phyloP scores from a whole-genome alignment of 345 rosid genomes.

The Gossypium ekmanianum region DNA sequence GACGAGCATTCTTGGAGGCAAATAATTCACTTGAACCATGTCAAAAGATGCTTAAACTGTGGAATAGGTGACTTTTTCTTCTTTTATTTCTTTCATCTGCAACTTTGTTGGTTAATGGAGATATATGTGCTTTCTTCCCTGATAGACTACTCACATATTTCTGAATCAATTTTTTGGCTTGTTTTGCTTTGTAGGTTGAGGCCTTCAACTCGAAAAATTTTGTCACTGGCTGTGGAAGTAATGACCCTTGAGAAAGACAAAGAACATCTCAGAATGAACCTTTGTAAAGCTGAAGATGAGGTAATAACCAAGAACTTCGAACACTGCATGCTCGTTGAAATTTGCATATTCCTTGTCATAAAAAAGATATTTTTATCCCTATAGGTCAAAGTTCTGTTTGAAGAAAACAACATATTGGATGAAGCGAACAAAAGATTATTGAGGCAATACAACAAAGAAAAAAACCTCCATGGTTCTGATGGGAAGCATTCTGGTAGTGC shows the following conservation, averaged over 20 bases:
- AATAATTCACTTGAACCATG: conserved; percentile 38
- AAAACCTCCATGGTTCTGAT: conserved; percentile 39
- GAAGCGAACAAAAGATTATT: conserved; percentile 43
- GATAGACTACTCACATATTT: background rate
- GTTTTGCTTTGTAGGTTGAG: conserved; percentile 37
- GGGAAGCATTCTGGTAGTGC: conserved; percentile 40
- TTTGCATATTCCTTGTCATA: background rate
- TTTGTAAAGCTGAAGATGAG: conserved; percentile 66
- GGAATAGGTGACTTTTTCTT: conserved; percentile 40
- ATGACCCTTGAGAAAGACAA: conserved; percentile 24
- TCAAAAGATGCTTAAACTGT: conserved; percentile 40
- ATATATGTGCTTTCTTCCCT: background rate
- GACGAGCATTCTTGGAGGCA: conserved; percentile 48
- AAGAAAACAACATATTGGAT: conserved; percentile 47
- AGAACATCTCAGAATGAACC: conserved; percentile 57
- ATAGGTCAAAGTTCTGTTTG: conserved; percentile 46
- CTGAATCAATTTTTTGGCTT: background rate
- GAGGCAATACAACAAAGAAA: conserved; percentile 36
- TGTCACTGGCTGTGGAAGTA: conserved; percentile 45
- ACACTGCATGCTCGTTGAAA: background rate
- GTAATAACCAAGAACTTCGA: conserved; percentile 26
- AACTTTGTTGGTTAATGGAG: conserved; percentile 1
- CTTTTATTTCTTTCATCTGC: background rate
- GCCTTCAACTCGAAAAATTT: conserved; percentile 41
- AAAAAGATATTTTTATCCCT: conserved; percentile 3